These are phyloP conservation scores for Lycium barbarum DNA, from an alignment of 257 asterid species.

Conservation along the genomic window DNA sequence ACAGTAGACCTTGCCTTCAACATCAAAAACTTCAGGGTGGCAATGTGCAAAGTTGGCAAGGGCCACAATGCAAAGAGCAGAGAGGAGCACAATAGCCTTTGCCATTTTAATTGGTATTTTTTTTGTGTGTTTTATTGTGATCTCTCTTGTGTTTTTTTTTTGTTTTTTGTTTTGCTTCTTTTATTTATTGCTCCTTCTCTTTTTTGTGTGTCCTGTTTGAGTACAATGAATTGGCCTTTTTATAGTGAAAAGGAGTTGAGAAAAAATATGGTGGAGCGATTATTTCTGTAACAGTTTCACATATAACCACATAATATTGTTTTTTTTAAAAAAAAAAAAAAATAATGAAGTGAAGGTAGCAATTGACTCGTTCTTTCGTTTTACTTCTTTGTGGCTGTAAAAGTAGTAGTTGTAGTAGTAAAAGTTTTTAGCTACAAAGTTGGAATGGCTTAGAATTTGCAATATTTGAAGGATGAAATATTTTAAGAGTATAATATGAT, in stretches of 20 bases:
- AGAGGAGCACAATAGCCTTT: constrained; percentile 32
- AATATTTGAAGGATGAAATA: not conserved
- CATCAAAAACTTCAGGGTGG: constrained; percentile 22
- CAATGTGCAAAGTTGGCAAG: constrained; percentile 27
- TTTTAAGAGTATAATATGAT: not conserved
- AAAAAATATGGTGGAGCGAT: constrained; percentile 2
- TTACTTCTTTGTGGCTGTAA: not conserved
- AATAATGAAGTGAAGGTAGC: not conserved
- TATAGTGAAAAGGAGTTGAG: not conserved
- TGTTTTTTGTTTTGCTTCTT: not conserved
- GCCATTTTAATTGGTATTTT: not conserved
- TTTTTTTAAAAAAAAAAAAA: not conserved
- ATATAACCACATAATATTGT: not conserved
- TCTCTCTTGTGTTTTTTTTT: not conserved
- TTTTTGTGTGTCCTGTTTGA: constrained; percentile 14
- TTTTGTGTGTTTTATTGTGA: not conserved
- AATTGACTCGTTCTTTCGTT: not conserved
- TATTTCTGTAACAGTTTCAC: constrained; percentile 15
- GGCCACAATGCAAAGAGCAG: constrained; percentile 33
- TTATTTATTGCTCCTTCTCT: constrained; percentile 27
- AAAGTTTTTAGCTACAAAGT: not conserved
- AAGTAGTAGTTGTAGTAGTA: not conserved
- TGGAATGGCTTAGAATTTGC: not conserved
- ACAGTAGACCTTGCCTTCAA: constrained; percentile 33
- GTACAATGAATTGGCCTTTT: not conserved